These are phyloP conservation scores for Didymella pomorum DNA, from an alignment of 2,329 filamentous ascomycete species.

Conservation along the genomic window DNA sequence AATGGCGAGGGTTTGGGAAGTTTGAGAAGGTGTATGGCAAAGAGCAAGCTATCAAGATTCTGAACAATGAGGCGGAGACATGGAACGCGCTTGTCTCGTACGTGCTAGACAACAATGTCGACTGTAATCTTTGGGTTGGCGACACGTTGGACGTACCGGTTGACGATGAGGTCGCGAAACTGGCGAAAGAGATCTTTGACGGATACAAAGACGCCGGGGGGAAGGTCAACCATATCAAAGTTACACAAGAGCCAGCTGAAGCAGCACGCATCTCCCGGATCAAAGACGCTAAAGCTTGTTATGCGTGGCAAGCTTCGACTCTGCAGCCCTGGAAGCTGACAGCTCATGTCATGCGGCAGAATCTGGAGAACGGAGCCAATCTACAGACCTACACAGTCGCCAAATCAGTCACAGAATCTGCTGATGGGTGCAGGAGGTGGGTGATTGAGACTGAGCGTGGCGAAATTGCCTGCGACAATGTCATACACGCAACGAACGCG, in stretches of 20 bases:
- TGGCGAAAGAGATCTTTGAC: slow-evolving; percentile 31
- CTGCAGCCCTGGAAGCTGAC: slow-evolving; percentile 42
- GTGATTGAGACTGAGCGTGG: slow-evolving; percentile 32
- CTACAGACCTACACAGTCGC: slow-evolving; percentile 37
- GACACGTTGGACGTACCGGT: slow-evolving; percentile 38
- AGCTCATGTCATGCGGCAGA: slow-evolving; percentile 37
- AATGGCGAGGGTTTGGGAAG: slow-evolving; percentile 38
- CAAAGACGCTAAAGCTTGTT: slow-evolving; percentile 36
- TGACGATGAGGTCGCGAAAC: slow-evolving; percentile 33
- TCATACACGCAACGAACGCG: slow-evolving; percentile 38
- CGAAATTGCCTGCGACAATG: slow-evolving; percentile 27
- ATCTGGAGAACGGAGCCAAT: slow-evolving; percentile 30
- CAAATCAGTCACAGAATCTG: slow-evolving; percentile 14
- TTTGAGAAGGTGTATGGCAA: slow-evolving; percentile 38
- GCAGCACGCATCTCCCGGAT: slow-evolving; percentile 27
- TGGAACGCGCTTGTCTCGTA: slow-evolving; percentile 35
- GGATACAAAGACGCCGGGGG: slow-evolving; percentile 32
- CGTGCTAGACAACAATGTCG: slow-evolving; percentile 32
- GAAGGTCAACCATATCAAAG: slow-evolving; percentile 33
- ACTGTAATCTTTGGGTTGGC: slow-evolving; percentile 42
- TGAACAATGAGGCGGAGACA: slow-evolving; percentile 38
- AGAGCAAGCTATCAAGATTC: slow-evolving; percentile 38
- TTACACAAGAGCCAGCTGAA: slow-evolving; percentile 30
- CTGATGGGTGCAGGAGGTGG: slow-evolving; percentile 24
- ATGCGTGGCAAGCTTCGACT: slow-evolving; percentile 37